phyloP scores from a whole-genome alignment of 1,284 basidiomycete genomes.

The Rhodofomes roseus region DNA sequence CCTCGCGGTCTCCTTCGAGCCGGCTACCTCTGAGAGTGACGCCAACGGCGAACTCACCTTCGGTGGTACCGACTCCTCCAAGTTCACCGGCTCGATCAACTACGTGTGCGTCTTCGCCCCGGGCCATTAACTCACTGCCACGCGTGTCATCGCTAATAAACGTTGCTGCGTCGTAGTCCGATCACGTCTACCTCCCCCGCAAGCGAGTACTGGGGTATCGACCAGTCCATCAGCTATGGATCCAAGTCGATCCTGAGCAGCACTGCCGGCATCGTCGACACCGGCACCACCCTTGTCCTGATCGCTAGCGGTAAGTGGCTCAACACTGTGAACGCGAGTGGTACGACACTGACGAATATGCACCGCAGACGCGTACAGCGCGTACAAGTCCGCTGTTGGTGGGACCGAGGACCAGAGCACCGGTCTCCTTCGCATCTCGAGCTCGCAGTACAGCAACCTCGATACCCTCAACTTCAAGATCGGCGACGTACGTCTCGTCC shows the following conservation, averaged over 20 bases:
- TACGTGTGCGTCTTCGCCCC: conserved; percentile 36
- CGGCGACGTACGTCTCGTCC: conserved; percentile 17
- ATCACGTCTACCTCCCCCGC: conserved; percentile 33
- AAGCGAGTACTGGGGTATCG: conserved; percentile 23
- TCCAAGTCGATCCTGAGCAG: conserved; percentile 20
- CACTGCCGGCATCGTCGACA: conserved; percentile 25
- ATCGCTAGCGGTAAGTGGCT: conserved; percentile 28
- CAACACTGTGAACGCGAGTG: too few relatives aligned
- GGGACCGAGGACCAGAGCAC: conserved; percentile 20
- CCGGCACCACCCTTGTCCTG: conserved; percentile 32
- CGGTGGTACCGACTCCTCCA: conserved; percentile 45
- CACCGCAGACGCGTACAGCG: conserved; percentile 18
- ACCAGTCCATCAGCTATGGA: conserved; percentile 22
- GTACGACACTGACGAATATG: too few relatives aligned
- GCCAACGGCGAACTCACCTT: conserved; percentile 30
- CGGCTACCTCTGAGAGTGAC: conserved; percentile 27
- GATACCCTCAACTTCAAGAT: conserved; percentile 26
- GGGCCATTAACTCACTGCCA: neutral
- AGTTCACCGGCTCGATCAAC: conserved; percentile 44
- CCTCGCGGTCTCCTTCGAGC: conserved; percentile 46
- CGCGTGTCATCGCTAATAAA: neutral
- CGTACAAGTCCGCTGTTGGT: conserved; percentile 23
- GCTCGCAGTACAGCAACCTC: conserved; percentile 21
- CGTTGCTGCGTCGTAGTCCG: conserved; percentile 11
- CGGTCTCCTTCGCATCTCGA: conserved; percentile 24